Percentiles rank a stretch among this genome's conserved stretches.
These are phyloP conservation scores for Ceratobasidium sp. DNA, from an alignment of 1,284 basidiomycete species.

Conservation along the genomic window DNA sequence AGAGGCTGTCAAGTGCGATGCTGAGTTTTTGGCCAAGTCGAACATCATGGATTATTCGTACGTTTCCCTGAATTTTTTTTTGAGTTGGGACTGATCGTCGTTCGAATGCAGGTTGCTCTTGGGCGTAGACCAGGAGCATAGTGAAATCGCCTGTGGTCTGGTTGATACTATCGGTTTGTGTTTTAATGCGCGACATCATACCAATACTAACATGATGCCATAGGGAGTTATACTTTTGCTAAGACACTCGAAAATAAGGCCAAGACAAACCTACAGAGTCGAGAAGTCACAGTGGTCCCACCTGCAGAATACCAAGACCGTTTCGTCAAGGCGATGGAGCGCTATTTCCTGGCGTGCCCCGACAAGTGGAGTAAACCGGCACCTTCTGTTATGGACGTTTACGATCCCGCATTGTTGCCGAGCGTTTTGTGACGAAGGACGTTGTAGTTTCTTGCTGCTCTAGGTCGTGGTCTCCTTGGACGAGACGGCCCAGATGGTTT, in stretches of 20 bases:
- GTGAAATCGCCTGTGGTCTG: conserved; percentile 78
- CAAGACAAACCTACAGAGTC: conserved; percentile 75
- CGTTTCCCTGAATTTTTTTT: conserved; percentile 48
- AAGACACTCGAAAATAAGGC: conserved; percentile 84
- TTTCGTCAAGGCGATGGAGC: conserved; percentile 75
- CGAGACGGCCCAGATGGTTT: background rate
- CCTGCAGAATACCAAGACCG: conserved; percentile 79
- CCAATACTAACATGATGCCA: background rate
- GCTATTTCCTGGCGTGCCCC: conserved; percentile 79
- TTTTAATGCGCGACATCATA: background rate
- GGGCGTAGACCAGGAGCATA: conserved; percentile 73
- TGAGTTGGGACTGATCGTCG: conserved; percentile 19
- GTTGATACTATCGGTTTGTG: conserved; percentile 81
- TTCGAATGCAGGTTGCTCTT: conserved; percentile 68
- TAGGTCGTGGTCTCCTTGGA: background rate
- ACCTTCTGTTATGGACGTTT: conserved; percentile 36
- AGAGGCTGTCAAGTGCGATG: conserved; percentile 77
- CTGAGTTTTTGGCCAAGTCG: conserved; percentile 77
- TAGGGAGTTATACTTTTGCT: conserved; percentile 80
- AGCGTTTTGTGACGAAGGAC: conserved; percentile 31
- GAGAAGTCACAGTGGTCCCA: conserved; percentile 79
- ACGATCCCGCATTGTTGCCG: conserved; percentile 35
- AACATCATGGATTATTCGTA: conserved; percentile 90
- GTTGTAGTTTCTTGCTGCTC: background rate
- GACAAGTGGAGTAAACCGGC: conserved; percentile 49